Evolutionary conservation across 257 asterid species (phyloP).

Genomic region (Perilla frutescens): DNA sequence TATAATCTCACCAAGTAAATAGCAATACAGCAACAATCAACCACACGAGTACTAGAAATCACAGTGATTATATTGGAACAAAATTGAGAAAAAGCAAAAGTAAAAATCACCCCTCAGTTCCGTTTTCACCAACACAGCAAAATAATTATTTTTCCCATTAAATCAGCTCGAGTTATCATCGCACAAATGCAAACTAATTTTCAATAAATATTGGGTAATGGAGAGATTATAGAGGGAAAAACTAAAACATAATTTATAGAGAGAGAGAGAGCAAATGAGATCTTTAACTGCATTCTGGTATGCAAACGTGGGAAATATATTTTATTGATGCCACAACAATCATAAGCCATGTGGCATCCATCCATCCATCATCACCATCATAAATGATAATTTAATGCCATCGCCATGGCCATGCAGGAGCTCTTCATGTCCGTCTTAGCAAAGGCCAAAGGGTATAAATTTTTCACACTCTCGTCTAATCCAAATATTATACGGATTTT

Average conservation of each 20-base stretch:
- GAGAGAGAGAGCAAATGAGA: conserved; percentile 35
- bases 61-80: background rate
- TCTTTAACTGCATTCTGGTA: conserved; percentile 64
- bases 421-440: too few relatives aligned
- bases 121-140: background rate
- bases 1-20: conserved; percentile 2
- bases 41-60: too few relatives aligned
- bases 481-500: too few relatives aligned
- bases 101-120: conserved; percentile 30
- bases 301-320: conserved; percentile 69
- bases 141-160: background rate
- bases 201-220: conserved; percentile 42
- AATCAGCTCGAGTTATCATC: conserved; percentile 8
- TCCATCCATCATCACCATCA: background rate
- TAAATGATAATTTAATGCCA: background rate
- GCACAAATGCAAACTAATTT: conserved; percentile 20
- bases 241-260: background rate
- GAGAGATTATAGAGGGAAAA: conserved; percentile 51
- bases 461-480: too few relatives aligned
- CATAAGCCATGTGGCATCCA: conserved; percentile 39
- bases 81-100: background rate
- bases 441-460: too few relatives aligned
- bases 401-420: conserved; percentile 6
- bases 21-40: background rate
- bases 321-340: conserved; percentile 35